Evolutionary conservation across 768 basidiomycete genomes (phyloP).

Genomic region (Mycena pura): DNA sequence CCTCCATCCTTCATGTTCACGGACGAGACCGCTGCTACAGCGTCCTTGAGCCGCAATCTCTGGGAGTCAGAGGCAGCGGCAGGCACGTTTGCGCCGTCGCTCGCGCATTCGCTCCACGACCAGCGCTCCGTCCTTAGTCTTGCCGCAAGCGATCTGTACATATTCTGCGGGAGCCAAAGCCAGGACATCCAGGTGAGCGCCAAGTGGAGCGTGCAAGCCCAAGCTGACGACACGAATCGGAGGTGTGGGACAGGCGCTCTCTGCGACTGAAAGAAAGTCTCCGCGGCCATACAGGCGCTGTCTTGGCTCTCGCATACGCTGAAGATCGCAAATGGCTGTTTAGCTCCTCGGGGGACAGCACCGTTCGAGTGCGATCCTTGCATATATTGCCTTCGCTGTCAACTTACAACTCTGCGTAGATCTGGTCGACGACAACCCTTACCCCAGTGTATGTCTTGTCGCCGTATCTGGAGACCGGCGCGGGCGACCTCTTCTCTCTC

Average conservation of each 20-base stretch:
- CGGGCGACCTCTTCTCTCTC: slow-evolving; percentile 89
- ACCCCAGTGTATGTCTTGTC: slow-evolving; percentile 72
- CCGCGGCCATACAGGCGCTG: slow-evolving; percentile 83
- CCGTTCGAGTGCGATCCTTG: slow-evolving; percentile 66
- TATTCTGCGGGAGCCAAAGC: slow-evolving; percentile 85
- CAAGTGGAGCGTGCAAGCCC: not conserved
- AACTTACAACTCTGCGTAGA: slow-evolving; percentile 46
- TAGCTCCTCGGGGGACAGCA: slow-evolving; percentile 92
- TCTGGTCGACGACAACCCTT: slow-evolving; percentile 82
- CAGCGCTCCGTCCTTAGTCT: slow-evolving; percentile 75
- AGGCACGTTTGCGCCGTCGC: slow-evolving; percentile 52
- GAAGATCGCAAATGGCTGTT: slow-evolving; percentile 84
- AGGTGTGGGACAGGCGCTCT: slow-evolving; percentile 88
- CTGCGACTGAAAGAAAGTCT: slow-evolving; percentile 74
- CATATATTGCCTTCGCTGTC: not conserved
- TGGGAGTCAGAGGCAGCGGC: slow-evolving; percentile 40
- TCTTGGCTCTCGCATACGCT: slow-evolving; percentile 80
- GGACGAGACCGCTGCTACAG: slow-evolving; percentile 37
- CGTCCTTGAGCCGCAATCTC: slow-evolving; percentile 65
- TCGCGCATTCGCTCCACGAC: slow-evolving; percentile 77
- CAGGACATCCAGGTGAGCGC: slow-evolving; percentile 72
- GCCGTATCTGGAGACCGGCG: slow-evolving; percentile 79
- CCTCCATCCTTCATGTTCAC: slow-evolving; percentile 8
- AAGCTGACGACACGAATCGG: not conserved
- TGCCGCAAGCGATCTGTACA: slow-evolving; percentile 72